Conservation (phyloP, 1,284 basidiomycete species). For the Heterobasidion parviporum region DNA sequence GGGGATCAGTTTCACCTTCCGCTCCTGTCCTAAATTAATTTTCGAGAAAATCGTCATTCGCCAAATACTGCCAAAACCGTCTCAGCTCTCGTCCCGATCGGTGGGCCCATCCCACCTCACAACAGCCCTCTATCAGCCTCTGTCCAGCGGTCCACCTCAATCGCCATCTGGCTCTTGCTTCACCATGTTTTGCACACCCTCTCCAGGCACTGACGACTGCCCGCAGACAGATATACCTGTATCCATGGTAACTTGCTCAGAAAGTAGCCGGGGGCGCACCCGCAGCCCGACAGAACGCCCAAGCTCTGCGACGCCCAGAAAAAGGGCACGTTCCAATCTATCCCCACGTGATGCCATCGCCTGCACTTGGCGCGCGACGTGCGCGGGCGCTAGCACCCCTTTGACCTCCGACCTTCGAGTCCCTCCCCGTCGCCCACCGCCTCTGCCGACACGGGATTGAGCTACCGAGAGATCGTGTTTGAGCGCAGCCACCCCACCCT, state of each 20-base stretch:
- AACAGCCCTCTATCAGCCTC: too few species aligned
- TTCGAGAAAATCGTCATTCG: too few species aligned
- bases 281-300: not conserved
- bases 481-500: slow-evolving; percentile 3
- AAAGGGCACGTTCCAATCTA: not conserved
- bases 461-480: not conserved
- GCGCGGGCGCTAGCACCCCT: slow-evolving; percentile 4
- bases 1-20: too few species aligned
- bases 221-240: not conserved
- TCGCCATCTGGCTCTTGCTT: not conserved
- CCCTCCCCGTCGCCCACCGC: not conserved
- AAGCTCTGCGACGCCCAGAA: not conserved
- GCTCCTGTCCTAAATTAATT: too few species aligned
- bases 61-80: too few species aligned
- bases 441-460: not conserved
- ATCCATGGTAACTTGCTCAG: not conserved
- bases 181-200: not conserved
- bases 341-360: not conserved
- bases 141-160: too few species aligned
- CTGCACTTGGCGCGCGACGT: slow-evolving; percentile 4
- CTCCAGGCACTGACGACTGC: not conserved
- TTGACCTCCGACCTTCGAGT: not conserved
- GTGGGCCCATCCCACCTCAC: too few species aligned
- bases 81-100: too few species aligned
- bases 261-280: not conserved